These are phyloP conservation scores for Saccharomycopsis amapae DNA, from an alignment of 805 yeast genomes.

Conservation along the genomic window DNA sequence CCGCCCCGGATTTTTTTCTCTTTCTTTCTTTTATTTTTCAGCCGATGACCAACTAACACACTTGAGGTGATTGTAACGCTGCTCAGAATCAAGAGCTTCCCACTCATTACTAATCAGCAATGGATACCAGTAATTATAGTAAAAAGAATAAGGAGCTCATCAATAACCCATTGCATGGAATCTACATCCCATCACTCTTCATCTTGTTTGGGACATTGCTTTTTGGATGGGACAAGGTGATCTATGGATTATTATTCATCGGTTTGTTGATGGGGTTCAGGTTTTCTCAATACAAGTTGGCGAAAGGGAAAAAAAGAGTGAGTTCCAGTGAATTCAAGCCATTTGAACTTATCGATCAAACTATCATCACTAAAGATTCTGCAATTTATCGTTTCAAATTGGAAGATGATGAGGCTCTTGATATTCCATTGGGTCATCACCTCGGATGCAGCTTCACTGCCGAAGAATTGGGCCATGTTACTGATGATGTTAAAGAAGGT, in stretches of 20 bases:
- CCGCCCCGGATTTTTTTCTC: no score
- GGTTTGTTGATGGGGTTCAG: constrained; percentile 32
- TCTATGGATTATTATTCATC: constrained; percentile 23
- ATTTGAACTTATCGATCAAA: constrained; percentile 66
- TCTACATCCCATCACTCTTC: constrained; percentile 60
- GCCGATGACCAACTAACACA: no score
- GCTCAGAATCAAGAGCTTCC: no score
- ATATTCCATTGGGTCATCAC: constrained; percentile 71
- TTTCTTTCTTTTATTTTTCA: no score
- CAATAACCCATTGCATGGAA: constrained; percentile 56
- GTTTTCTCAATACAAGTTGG: constrained; percentile 29
- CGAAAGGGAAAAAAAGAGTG: constrained; percentile 31
- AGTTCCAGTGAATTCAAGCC: constrained; percentile 50
- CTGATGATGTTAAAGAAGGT: constrained; percentile 22
- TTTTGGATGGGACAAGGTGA: constrained; percentile 36
- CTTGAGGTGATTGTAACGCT: no score
- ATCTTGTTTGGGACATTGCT: constrained; percentile 52
- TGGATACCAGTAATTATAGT: no score
- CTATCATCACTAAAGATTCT: constrained; percentile 60
- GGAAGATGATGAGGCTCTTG: constrained; percentile 51
- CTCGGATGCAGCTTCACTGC: constrained; percentile 44
- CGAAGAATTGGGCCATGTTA: constrained; percentile 8
- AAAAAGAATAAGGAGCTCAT: no score
- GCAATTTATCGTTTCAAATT: constrained; percentile 70
- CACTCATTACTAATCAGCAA: no score